phyloP scores from a whole-genome alignment of 73 alveolate genomes.

The Symbiodinium natans region DNA sequence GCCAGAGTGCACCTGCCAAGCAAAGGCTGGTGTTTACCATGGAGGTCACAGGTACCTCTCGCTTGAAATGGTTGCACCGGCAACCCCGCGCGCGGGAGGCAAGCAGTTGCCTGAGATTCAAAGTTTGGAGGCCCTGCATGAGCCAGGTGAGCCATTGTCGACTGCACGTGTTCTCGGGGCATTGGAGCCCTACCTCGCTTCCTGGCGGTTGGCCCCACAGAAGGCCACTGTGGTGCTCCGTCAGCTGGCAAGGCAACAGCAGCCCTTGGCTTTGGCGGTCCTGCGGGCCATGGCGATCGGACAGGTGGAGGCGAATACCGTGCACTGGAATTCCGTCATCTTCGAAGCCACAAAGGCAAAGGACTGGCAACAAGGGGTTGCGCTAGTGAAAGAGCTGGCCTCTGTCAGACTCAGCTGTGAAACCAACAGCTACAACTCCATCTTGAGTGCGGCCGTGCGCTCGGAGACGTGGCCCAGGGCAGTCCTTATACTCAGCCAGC shows the following conservation, averaged over 20 bases:
- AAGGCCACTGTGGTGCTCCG: slow-evolving; percentile 1
- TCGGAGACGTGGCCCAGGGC: not conserved
- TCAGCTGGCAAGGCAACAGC: not conserved
- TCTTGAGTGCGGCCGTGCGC: not conserved
- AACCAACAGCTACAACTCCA: not conserved
- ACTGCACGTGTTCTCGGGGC: not conserved
- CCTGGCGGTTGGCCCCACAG: not conserved
- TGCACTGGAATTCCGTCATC: not conserved
- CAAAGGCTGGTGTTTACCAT: not conserved
- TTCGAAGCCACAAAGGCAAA: not conserved
- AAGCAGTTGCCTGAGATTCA: not conserved
- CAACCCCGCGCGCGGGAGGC: not conserved
- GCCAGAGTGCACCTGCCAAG: not conserved
- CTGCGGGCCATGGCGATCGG: not conserved
- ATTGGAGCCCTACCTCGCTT: not conserved
- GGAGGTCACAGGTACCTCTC: not conserved
- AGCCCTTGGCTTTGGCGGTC: not conserved
- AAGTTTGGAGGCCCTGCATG: not conserved
- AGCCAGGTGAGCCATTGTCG: not conserved
- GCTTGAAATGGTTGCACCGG: not conserved
- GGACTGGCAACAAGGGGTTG: not conserved
- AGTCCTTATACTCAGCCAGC: not conserved
- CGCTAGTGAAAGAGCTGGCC: not conserved
- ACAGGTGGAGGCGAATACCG: not conserved
- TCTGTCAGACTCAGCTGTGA: not conserved